Percentiles rank a stretch among this genome's conserved stretches.
Evolutionary conservation across 2,329 filamentous ascomycete genomes (phyloP).

Genomic region (Chaetomiaceae sp.): DNA sequence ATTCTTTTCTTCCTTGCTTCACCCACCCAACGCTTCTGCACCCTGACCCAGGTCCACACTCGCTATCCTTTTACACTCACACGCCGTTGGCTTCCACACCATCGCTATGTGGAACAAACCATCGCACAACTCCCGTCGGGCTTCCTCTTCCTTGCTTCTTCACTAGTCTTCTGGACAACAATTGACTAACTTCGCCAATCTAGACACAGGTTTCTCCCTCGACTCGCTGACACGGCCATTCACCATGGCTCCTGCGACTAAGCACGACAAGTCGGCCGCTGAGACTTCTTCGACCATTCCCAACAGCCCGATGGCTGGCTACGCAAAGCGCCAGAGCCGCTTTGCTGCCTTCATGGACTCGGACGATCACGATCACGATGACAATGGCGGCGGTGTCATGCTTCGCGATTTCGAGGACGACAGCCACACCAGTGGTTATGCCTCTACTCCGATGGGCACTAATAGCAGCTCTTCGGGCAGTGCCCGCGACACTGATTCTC

Average conservation of each 20-base stretch:
- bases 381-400: slow-evolving; percentile 13
- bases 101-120: neutral
- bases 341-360: slow-evolving; percentile 3
- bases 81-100: too few relatives aligned
- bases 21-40: too few relatives aligned
- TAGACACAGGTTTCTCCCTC: neutral
- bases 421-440: neutral
- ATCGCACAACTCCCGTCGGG: neutral
- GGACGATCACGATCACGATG: slow-evolving; percentile 8
- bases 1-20: too few relatives aligned
- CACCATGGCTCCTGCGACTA: neutral
- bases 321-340: neutral
- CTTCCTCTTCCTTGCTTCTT: neutral
- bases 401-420: slow-evolving; percentile 15
- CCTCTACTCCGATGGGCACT: neutral
- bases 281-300: neutral
- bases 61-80: too few relatives aligned
- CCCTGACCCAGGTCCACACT: too few relatives aligned
- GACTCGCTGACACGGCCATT: neutral
- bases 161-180: neutral
- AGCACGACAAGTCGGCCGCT: neutral
- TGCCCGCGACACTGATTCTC: neutral
- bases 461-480: neutral
- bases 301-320: neutral
- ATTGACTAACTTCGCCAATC: slow-evolving; percentile 1